Conservation (phyloP, 108 stramenopile species). For the Nitzschia sp. region DNA sequence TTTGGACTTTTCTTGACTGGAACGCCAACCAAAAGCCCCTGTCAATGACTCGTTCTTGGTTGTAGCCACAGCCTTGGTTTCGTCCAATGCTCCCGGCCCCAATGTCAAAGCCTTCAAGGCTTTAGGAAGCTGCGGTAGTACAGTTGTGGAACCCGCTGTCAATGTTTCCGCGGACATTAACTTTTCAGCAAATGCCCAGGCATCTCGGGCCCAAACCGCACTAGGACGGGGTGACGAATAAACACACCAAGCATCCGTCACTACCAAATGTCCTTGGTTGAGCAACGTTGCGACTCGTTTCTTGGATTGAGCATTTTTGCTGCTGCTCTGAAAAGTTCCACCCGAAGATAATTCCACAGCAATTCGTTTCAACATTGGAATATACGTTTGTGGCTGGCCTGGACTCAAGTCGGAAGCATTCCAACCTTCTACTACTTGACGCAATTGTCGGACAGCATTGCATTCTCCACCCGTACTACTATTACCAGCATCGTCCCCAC, state of each 20-base stretch:
- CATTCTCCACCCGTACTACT: neutral
- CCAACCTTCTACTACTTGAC: constrained; percentile 38
- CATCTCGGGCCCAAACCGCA: constrained; percentile 61
- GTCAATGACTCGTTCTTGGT: neutral
- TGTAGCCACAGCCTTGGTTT: neutral
- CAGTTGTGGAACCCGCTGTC: neutral
- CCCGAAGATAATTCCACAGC: constrained; percentile 54
- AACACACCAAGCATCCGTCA: constrained; percentile 61
- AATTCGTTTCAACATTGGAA: constrained; percentile 46
- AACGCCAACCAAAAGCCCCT: neutral
- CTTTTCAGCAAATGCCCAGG: constrained; percentile 42
- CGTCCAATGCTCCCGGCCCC: constrained; percentile 47
- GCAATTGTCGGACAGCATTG: constrained; percentile 17
- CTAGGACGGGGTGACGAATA: constrained; percentile 48
- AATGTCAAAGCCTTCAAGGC: constrained; percentile 57
- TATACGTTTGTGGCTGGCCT: constrained; percentile 51
- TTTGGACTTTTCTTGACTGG: neutral
- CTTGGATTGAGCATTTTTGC: constrained; percentile 1
- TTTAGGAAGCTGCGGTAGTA: constrained; percentile 20
- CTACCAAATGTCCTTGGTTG: constrained; percentile 21
- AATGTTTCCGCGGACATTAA: constrained; percentile 4
- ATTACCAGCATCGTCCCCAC: neutral
- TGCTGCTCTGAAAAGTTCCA: constrained; percentile 40
- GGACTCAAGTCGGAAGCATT: constrained; percentile 44
- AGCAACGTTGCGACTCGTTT: neutral